Evolutionary conservation across 371 early-diverging fungal genomes (phyloP).

Genomic region (Mortierella sp.): DNA sequence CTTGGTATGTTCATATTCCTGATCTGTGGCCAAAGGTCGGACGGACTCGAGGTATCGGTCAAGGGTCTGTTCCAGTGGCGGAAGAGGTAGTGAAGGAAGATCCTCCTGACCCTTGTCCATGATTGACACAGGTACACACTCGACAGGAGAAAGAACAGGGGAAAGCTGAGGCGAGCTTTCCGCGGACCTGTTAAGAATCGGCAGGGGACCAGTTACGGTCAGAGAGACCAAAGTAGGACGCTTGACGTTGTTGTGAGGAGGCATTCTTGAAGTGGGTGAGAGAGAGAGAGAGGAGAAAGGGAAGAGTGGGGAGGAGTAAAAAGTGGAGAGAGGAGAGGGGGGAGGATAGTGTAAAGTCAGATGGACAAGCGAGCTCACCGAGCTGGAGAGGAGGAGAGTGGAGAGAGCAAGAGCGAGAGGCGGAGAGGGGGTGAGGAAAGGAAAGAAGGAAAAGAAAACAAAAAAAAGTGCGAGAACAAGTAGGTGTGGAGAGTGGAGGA

Average conservation of each 20-base stretch:
- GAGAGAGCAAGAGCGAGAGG: background rate
- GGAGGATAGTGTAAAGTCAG: conserved; percentile 9
- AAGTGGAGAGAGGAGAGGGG: background rate
- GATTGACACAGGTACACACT: conserved; percentile 22
- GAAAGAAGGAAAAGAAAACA: background rate
- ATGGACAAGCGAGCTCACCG: too few species aligned
- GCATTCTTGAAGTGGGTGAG: conserved; percentile 10
- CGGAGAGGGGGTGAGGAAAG: conserved; percentile 16
- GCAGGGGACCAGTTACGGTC: conserved; percentile 34
- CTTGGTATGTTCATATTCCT: conserved; percentile 74
- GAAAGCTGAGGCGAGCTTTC: conserved; percentile 36
- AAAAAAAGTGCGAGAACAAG: background rate
- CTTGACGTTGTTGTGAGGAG: conserved; percentile 18
- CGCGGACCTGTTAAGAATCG: conserved; percentile 46
- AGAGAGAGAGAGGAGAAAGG: background rate
- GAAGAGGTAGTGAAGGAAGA: conserved; percentile 88
- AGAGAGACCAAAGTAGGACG: conserved; percentile 38
- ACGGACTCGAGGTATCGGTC: conserved; percentile 77
- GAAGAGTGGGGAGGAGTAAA: conserved; percentile 17
- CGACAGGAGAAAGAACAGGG: conserved; percentile 17
- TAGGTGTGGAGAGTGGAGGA: background rate
- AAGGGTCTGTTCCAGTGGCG: conserved; percentile 85
- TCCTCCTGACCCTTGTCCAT: conserved; percentile 63
- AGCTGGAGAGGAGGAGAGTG: background rate
- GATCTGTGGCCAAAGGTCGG: conserved; percentile 77